phyloP scores from a whole-genome alignment of 139 green algal species.

The Micractinium sp. region DNA sequence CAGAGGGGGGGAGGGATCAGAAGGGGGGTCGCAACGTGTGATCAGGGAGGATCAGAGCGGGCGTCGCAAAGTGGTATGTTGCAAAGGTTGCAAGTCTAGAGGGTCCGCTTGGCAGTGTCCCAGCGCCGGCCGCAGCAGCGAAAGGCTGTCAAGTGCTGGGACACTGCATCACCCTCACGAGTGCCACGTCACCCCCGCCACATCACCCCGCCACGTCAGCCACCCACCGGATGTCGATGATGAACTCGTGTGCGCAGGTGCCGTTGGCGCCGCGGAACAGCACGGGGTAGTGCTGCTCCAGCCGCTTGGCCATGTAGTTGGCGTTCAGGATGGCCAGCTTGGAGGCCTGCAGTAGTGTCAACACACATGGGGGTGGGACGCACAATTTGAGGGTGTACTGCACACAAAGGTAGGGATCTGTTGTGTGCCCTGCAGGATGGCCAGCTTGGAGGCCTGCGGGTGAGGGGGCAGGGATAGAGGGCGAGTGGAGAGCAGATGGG shows the following conservation, averaged over 20 bases:
- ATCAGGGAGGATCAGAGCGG: too few species aligned
- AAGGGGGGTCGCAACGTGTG: too few species aligned
- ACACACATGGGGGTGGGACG: slow-evolving; percentile 28
- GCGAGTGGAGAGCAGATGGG: too few species aligned
- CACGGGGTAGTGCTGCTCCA: slow-evolving; percentile 86
- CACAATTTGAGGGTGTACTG: neutral
- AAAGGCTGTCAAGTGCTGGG: neutral
- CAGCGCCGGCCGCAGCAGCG: too few species aligned
- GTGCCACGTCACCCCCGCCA: neutral
- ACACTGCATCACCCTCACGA: neutral
- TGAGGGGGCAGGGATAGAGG: too few species aligned
- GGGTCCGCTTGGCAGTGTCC: too few species aligned
- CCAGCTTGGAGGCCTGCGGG: too few species aligned
- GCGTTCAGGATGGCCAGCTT: slow-evolving; percentile 92
- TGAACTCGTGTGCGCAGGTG: slow-evolving; percentile 99
- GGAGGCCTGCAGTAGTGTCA: slow-evolving; percentile 75
- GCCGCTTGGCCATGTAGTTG: slow-evolving; percentile 98
- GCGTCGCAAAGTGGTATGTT: too few species aligned
- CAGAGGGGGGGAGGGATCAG: neutral
- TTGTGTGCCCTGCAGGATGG: too few species aligned
- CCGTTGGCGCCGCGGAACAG: slow-evolving; percentile 90
- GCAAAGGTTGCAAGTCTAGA: too few species aligned
- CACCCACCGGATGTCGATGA: slow-evolving; percentile 87
- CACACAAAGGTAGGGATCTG: too few species aligned
- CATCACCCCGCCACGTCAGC: neutral